Base-by-base conservation (phyloP, 2,329 filamentous ascomycete genomes). In the Monosporascus sp. region DNA sequence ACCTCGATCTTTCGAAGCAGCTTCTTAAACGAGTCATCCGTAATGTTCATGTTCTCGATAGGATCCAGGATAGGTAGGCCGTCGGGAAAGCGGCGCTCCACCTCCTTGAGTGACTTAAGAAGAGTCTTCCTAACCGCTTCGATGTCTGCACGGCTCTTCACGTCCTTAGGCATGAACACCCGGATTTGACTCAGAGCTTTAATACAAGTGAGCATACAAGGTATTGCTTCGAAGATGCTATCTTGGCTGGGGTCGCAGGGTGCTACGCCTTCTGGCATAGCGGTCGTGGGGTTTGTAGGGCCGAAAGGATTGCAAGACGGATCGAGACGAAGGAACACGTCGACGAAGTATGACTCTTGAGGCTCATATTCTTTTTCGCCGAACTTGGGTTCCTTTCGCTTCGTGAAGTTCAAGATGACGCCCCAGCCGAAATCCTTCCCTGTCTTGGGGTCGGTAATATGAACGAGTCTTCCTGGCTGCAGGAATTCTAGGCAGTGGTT, bases 1-100 rank as follows among this genome's bases (percentile, higher is more conserved):
- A 97, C 89, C 72, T 99, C 94, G 56, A 99, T 97, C 82, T 97
- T 97, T 72, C 91, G 77, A 53, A 97, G 81, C 4, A 97, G 82
- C 68, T 91, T 91, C 78, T 95, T 97, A 76, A 99, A 97, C 0
- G 85, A 86, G 1, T 96, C 91, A 64, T 97, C 94, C 4, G 80
- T 87, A 64, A 99, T 97, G 28, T 85, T 82, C 94, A 99, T 97
- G 66, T 97, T 92, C 70, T 97, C 92, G 40, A 99, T 87, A 0
- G 94, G 94, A 65, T 99, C 94, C 18, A 99, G 75, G 7, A 92
- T 79, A 3, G 94, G 88, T 53, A 99, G 76, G 3, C 94, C 94
- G 66, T 99, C 94, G 1, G 92, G 91, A 74, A 99, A 97, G 26
- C 94, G 86, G 60, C 85, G 85, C 71, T 89, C 82, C 17, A 96